Percentiles rank a stretch among this genome's conserved stretches.
These are phyloP conservation scores for Leccinum longicurvipes DNA, from an alignment of 768 basidiomycete species.

Conservation along the genomic window DNA sequence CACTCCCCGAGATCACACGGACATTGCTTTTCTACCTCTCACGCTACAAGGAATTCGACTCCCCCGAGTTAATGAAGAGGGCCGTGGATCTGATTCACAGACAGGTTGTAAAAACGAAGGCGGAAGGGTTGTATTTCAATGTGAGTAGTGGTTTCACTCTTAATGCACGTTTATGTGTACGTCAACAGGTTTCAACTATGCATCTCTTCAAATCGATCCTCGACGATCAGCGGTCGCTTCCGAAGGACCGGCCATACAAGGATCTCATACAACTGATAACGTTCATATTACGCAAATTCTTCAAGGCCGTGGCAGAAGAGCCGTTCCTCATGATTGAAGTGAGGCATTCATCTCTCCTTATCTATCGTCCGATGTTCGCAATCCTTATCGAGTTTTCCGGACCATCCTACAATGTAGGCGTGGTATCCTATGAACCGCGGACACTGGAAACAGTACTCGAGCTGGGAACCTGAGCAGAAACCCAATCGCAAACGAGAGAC, in stretches of 20 bases:
- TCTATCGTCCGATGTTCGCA: slow-evolving; percentile 12
- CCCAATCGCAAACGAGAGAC: slow-evolving; percentile 31
- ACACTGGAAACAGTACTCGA: slow-evolving; percentile 82
- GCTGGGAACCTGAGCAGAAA: slow-evolving; percentile 60
- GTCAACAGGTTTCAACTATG: slow-evolving; percentile 78
- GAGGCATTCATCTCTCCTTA: slow-evolving; percentile 32
- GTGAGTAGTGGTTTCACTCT: slow-evolving; percentile 39
- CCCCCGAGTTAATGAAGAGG: slow-evolving; percentile 81
- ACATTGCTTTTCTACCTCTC: slow-evolving; percentile 82
- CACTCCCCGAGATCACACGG: slow-evolving; percentile 77
- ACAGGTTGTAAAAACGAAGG: slow-evolving; percentile 86
- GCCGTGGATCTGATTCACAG: slow-evolving; percentile 88
- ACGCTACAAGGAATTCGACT: slow-evolving; percentile 76
- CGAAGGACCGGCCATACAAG: slow-evolving; percentile 72
- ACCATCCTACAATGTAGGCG: slow-evolving; percentile 42
- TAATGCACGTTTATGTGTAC: slow-evolving; percentile 14
- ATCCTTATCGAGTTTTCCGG: slow-evolving; percentile 18
- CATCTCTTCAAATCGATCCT: slow-evolving; percentile 85
- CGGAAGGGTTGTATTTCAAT: slow-evolving; percentile 95
- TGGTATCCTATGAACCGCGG: slow-evolving; percentile 89
- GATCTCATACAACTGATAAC: slow-evolving; percentile 84
- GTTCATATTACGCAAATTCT: slow-evolving; percentile 88
- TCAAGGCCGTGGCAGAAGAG: slow-evolving; percentile 84
- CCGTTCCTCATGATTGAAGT: slow-evolving; percentile 90
- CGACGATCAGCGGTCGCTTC: slow-evolving; percentile 74